A percentile compares a stretch with the other conserved stretches of the same genome.
phyloP scores from a whole-genome alignment of 768 basidiomycete genomes.

The Cyathus striatus region DNA sequence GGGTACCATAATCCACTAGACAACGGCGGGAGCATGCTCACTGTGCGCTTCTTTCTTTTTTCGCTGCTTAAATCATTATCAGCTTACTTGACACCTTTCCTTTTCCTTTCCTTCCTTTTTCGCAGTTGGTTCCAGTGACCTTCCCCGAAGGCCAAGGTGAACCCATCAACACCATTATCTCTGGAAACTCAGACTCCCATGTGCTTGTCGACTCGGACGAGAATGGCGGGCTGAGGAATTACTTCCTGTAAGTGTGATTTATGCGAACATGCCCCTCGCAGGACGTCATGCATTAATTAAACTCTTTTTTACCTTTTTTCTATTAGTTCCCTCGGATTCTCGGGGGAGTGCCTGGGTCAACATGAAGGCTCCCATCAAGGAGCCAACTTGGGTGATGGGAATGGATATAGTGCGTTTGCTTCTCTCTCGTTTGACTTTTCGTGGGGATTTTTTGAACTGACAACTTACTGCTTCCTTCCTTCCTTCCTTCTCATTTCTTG shows the following conservation, averaged over 20 bases:
- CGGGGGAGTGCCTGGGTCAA: conserved; percentile 81
- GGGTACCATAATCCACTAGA: too few species aligned
- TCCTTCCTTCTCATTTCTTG: too few species aligned
- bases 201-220: conserved; percentile 57
- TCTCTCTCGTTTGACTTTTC: not conserved
- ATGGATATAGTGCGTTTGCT: conserved; percentile 59
- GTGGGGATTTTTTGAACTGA: too few species aligned
- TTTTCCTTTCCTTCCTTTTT: not conserved
- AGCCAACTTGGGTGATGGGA: conserved; percentile 81
- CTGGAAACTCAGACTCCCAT: conserved; percentile 63
- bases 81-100: not conserved
- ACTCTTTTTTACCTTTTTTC: not conserved
- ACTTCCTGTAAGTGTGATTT: conserved; percentile 64
- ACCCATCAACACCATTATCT: conserved; percentile 80
- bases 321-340: conserved; percentile 63
- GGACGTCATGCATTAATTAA: too few species aligned
- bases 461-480: too few species aligned
- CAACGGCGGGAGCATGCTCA: conserved; percentile 73
- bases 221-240: conserved; percentile 78
- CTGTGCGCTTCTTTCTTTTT: conserved; percentile 46
- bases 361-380: conserved; percentile 62
- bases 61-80: not conserved
- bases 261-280: too few species aligned
- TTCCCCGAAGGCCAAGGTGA: conserved; percentile 76
- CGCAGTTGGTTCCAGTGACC: conserved; percentile 49